phyloP scores from a whole-genome alignment of 1,284 basidiomycete species.

The Austropuccinia psidii region DNA sequence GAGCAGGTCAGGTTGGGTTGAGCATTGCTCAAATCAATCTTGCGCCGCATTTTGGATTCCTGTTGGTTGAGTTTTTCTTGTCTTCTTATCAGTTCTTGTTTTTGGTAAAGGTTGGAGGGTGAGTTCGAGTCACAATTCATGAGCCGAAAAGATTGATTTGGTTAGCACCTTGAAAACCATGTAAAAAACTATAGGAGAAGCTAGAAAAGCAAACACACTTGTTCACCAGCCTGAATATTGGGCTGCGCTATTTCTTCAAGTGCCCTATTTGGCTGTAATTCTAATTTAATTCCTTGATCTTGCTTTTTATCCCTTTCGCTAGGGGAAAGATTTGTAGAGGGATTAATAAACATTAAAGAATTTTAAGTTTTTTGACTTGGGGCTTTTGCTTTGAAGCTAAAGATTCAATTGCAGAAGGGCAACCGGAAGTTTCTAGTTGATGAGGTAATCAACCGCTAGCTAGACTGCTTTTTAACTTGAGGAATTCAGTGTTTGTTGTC shows the following conservation, averaged over 20 bases:
- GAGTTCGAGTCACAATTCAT: too few species aligned
- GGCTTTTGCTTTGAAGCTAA: background rate
- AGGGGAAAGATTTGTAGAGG: background rate
- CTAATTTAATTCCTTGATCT: conserved; percentile 10
- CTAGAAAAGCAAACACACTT: background rate
- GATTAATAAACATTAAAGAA: conserved; percentile 20
- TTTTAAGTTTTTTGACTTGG: background rate
- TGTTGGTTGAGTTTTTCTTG: conserved; percentile 6
- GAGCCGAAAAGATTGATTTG: too few species aligned
- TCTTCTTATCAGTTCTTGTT: conserved; percentile 5
- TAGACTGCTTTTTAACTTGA: background rate
- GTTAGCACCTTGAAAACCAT: too few species aligned
- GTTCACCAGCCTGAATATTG: conserved; percentile 27
- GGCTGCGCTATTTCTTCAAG: conserved; percentile 14
- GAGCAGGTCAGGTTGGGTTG: background rate
- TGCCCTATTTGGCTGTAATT: conserved; percentile 14
- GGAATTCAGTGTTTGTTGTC: conserved; percentile 15
- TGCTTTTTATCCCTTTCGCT: background rate
- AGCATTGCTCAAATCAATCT: conserved; percentile 8
- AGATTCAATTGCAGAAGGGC: background rate
- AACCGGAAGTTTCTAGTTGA: background rate
- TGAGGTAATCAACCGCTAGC: background rate
- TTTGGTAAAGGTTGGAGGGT: too few species aligned
- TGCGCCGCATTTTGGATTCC: conserved; percentile 13
- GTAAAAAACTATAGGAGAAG: too few species aligned